Base-by-base conservation (phyloP, 495 filamentous ascomycete genomes). In the Astrothelium subdiscretum region DNA sequence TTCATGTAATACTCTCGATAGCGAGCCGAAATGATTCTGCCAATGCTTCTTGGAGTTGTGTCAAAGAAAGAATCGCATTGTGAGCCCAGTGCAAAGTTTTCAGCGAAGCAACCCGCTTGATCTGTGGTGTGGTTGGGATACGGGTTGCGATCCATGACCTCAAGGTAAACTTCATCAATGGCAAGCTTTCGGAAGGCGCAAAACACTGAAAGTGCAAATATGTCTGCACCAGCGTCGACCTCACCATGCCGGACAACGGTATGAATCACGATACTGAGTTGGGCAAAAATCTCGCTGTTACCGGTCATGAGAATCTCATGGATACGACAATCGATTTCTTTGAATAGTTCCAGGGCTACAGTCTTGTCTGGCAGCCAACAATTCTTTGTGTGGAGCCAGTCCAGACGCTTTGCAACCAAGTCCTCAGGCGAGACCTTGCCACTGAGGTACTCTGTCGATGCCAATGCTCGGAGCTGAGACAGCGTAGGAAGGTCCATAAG, bases 31-130 rank as follows among this genome's bases (percentile, higher is more conserved):
- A 85, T 69, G 24, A 85, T 66, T 65, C 78, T 79, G 43, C 83
- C 83, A 40, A 85, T 77, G 24, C 73, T 73, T 43, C 77, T 80
- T 3, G 83, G 80, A 18, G 73, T 73, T 18, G 83, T 72, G 63
- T 81, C 82, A 57, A 85, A 84, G 63, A 83, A 85, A 0, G 79
- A 76, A 42, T 84, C 83, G 63, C 83, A 85, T 32, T 80, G 80
- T 5, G 83, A 83, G 11, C 83, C 83, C 15, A 83, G 74, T 2
- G 81, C 83, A 66, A 84, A 85, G 0, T 80, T 77, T 65, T 85
- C 83, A 8, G 83, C 79, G 64, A 85, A 85, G 11, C 79, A 79
- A 10, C 80, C 83, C 10, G 83, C 81, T 65, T 85, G 83, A 63
- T 85, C 83, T 2, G 78, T 67, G 48, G 79, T 78, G 29, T 73